Base-by-base conservation (phyloP, 805 yeast genomes). In the Peterozyma xylosa region DNA sequence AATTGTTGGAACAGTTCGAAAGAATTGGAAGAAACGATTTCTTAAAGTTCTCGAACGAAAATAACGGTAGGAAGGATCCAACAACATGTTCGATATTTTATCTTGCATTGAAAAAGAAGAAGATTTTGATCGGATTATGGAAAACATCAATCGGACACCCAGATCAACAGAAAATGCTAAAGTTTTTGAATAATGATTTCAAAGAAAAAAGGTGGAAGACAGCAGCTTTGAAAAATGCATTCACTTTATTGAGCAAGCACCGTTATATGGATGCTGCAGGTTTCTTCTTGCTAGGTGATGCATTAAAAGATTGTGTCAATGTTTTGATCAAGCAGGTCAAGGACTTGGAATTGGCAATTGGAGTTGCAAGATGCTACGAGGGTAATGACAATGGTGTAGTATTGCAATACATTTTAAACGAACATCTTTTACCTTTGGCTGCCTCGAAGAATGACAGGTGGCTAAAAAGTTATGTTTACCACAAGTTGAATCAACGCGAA, bases 171-270 rank as follows among this genome's bases (percentile, higher is more conserved):
- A 91, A 90, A 57, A 86, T 91, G 80, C 51, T 87, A 41, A 82
- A 73, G 54, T 86, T 91, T 53, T 66, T 91, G 52, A 67, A 70
- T 16, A 83, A 90, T 57, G 93, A 93, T 56, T 91, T 90, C 59
- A 63, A 66, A 4, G 77, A 80, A 43, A 71, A 73, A 13, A 68
- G 96, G 41, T 90, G 97, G 96, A 76, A 70, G 52, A 71, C 86
- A 0, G 96, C 97, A 1, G 97, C 98, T 0, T 62, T 80, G 53
- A 93, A 93, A 55, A 91, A 91, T 63, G 98, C 98, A 0, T 91
- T 78, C 68, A 98, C 87, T 0, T 65, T 91, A 37, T 60, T 93
- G 50, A 86, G 97, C 48, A 88, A 88, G 55, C 99, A 90, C 60
- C 67, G 98, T 36, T 86, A 74, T 55, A 65, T 74, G 58, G 95